Evolutionary conservation across 371 early-diverging fungal species (phyloP), one percentile per base, ranked within the genome.

Genomic region (Lichtheimia corymbifera): DNA sequence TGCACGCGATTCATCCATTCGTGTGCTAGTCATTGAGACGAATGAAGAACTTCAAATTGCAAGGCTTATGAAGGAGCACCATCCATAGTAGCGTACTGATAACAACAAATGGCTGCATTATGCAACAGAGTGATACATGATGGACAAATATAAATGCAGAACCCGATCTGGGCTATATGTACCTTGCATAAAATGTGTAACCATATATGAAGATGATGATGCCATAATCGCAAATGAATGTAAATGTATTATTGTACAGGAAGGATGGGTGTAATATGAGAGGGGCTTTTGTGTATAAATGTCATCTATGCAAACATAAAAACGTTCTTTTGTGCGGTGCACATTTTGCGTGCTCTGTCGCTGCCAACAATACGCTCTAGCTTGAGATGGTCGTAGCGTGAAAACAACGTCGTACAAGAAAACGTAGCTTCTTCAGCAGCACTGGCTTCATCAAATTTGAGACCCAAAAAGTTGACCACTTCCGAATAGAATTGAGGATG

Each of bases 311-410:
- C 76, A 74, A 92, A 91, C 57, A 83, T 84, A 66, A 83, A 90
- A 20, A 85, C 78, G 50, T 88, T 84, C 64, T 87, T 86, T 53
- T 86, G 88, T 35, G 89, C 86, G 24, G 85, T 75, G 60, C 88
- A 77, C 89, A 97, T 90, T 67, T 88, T 87, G 12, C 80, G 72
- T 4, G 87, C 88, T 20, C 94, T 78, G 9, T 81, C 80, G 2
- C 87, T 85, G 22, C 99, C 99, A 0, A 96, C 93, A 62, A 97
- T 81, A 17, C 98, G 82, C 78, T 97, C 97, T 27, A 97, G 62
- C 64, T 87, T 85, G 58, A 97, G 70, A 63, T 85, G 77, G 65
- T 97, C 99, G 66, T 89, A 97, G 50, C 85, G 87, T 1, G 92
- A 85, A 67, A 90, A 96, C 56, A 95, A 65, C 0, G 86, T 87